Evolutionary conservation across 345 rosid genomes (phyloP).

Genomic region (Orychophragmus violaceus): DNA sequence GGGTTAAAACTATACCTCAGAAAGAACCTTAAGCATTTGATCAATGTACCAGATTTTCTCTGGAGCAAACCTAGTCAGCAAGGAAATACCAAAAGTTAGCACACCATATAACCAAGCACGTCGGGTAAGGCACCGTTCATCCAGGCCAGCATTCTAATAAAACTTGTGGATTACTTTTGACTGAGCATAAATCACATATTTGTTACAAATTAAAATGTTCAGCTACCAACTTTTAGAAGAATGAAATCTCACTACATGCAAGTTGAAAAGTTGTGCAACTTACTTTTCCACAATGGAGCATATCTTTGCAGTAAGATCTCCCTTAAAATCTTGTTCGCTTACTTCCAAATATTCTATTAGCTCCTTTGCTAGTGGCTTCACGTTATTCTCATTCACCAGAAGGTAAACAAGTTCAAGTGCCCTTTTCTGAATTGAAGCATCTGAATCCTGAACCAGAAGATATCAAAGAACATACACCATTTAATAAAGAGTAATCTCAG

Average conservation of each 20-base stretch:
- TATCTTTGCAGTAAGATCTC: constrained; percentile 91
- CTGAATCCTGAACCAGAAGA: constrained; percentile 71
- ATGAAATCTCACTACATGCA: constrained; percentile 10
- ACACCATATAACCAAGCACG: neutral
- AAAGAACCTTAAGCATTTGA: constrained; percentile 97
- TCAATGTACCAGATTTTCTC: constrained; percentile 96
- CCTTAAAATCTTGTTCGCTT: constrained; percentile 90
- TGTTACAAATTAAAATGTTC: neutral
- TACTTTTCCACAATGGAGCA: constrained; percentile 95
- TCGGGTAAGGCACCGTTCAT: constrained; percentile 3
- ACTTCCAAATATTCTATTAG: constrained; percentile 89
- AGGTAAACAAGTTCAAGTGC: constrained; percentile 86
- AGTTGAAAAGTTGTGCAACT: constrained; percentile 31
- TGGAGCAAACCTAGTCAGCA: constrained; percentile 71
- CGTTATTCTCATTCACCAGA: constrained; percentile 79
- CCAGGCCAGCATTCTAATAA: constrained; percentile 13
- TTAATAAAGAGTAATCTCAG: constrained; percentile 12
- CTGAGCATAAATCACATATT: constrained; percentile 2
- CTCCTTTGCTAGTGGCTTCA: constrained; percentile 78
- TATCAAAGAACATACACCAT: constrained; percentile 18
- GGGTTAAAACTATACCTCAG: constrained; percentile 55
- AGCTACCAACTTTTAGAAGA: constrained; percentile 6
- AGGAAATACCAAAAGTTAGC: constrained; percentile 23
- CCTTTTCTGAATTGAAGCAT: constrained; percentile 94
- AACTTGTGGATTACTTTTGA: neutral